Evolutionary conservation across 2,329 filamentous ascomycete species (phyloP), one percentile per base, ranked within the genome.

Genomic region (Cordyceps cicadae): DNA sequence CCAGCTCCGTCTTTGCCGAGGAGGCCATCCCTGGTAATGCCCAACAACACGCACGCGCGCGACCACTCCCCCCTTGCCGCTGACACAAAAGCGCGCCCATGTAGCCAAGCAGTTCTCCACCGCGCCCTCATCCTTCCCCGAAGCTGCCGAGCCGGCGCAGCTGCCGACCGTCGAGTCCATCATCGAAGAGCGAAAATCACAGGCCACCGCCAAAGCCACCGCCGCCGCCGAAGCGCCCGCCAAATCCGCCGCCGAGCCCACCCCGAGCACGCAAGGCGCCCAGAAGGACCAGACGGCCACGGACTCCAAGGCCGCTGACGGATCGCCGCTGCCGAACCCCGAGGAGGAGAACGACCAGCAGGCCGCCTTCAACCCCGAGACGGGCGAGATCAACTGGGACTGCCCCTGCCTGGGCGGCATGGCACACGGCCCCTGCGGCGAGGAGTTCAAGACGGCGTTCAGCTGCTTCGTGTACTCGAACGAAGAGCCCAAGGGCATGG

Each of bases 361-460:
- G 75, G 94, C 91, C 60, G 94, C 94, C 1, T 99, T 97, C 79
- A 96, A 99, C 75, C 92, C 92, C 3, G 94, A 97, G 79, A 99
- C 94, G 11, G 94, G 94, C 67, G 94, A 99, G 82, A 99, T 99
- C 77, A 99, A 99, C 81, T 99, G 94, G 94, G 94, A 97, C 73
- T 99, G 94, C 75, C 94, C 94, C 17, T 99, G 94, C 74, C 79
- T 99, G 39, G 94, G 94, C 54, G 94, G 94, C 58, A 99, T 99
- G 94, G 94, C 94, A 8, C 78, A 96, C 71, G 94, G 94, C 0
- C 94, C 94, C 59, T 99, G 94, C 72, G 94, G 94, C 53, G 90
- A 95, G 72, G 87, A 97, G 70, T 99, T 99, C 83, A 92, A 88
- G 79, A 87, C 87, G 26, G 94, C 94, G 0, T 99, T 99, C 70